These are phyloP conservation scores for Brettanomyces custersianus DNA, from an alignment of 805 yeast species.

Conservation along the genomic window DNA sequence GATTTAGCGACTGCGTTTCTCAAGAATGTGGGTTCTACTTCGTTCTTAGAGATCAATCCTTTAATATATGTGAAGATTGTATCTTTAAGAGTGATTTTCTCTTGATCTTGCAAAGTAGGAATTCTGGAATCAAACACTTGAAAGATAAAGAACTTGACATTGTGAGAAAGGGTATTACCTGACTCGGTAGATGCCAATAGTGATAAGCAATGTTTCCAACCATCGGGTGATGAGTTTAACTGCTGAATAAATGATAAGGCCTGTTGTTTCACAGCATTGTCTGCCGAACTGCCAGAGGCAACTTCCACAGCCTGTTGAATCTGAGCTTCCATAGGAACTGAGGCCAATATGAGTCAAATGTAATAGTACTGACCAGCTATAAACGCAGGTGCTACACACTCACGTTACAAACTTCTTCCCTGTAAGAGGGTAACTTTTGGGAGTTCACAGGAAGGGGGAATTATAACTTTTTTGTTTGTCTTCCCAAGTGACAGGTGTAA, in stretches of 20 bases:
- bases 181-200: slow-evolving; percentile 24
- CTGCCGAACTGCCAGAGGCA: slow-evolving; percentile 59
- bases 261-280: slow-evolving; percentile 50
- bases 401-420: no score
- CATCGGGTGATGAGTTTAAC: slow-evolving; percentile 44
- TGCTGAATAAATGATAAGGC: slow-evolving; percentile 46
- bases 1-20: slow-evolving; percentile 52
- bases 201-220: slow-evolving; percentile 46
- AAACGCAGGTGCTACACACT: no score
- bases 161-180: slow-evolving; percentile 29
- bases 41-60: slow-evolving; percentile 14
- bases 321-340: slow-evolving; percentile 37
- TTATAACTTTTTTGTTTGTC: no score
- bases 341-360: no score
- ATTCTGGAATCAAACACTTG: slow-evolving; percentile 61
- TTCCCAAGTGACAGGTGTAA: no score
- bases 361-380: no score
- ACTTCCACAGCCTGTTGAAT: slow-evolving; percentile 83
- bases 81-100: slow-evolving; percentile 36
- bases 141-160: slow-evolving; percentile 55
- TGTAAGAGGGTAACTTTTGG: no score
- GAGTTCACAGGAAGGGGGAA: no score
- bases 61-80: slow-evolving; percentile 39
- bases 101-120: slow-evolving; percentile 34
- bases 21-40: slow-evolving; percentile 32